Percentiles rank a stretch among this genome's conserved stretches.
Conservation (phyloP, 169 alveolate genomes). For the Theileria annulata region DNA sequence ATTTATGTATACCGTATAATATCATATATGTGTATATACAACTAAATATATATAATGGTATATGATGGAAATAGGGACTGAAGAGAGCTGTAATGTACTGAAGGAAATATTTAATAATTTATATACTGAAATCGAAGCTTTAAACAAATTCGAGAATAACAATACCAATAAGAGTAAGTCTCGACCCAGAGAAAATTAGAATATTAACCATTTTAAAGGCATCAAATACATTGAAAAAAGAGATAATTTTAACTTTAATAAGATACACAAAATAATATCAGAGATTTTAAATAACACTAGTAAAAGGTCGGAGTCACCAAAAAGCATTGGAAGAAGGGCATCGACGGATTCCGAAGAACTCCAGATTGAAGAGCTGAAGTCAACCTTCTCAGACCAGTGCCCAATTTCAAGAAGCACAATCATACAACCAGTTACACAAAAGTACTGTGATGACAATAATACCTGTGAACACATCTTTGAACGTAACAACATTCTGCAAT, state of each 20-base stretch:
- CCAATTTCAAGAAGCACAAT: slow-evolving; percentile 76
- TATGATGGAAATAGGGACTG: slow-evolving; percentile 14
- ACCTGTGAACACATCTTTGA: slow-evolving; percentile 79
- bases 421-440: slow-evolving; percentile 76
- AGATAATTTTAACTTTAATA: slow-evolving; percentile 44
- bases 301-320: background rate
- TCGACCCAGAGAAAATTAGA: background rate
- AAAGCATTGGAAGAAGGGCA: background rate
- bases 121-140: slow-evolving; percentile 34
- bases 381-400: slow-evolving; percentile 67
- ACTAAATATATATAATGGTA: background rate
- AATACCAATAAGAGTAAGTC: background rate
- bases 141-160: slow-evolving; percentile 9
- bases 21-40: slow-evolving; percentile 19
- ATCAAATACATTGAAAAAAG: slow-evolving; percentile 28
- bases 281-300: slow-evolving; percentile 42
- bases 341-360: slow-evolving; percentile 66
- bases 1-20: background rate
- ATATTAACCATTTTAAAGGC: background rate
- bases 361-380: slow-evolving; percentile 68
- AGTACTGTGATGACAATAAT: slow-evolving; percentile 67
- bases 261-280: slow-evolving; percentile 16
- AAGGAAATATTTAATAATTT: slow-evolving; percentile 37
- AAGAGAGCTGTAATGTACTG: slow-evolving; percentile 13
- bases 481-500: slow-evolving; percentile 53